Conservation (phyloP, 352 stramenopile genomes). For the Globisporangium canariense region DNA sequence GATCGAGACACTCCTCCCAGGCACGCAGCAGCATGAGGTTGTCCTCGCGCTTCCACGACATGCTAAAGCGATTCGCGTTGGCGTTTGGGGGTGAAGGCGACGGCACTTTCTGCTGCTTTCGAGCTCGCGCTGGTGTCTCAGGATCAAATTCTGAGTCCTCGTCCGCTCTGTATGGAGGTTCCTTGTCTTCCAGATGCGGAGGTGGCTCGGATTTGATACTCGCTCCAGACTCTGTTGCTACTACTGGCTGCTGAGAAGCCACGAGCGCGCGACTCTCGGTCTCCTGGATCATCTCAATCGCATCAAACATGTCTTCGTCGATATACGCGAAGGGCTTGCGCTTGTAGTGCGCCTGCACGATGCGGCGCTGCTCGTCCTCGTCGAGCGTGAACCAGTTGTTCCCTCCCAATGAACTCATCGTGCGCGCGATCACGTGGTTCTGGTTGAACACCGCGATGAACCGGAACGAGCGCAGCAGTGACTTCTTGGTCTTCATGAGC, state of each 20-base stretch:
- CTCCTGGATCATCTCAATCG: constrained; percentile 14
- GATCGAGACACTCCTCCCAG: constrained; percentile 11
- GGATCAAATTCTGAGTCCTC: background rate
- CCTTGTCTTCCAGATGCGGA: background rate
- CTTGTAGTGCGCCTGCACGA: constrained; percentile 17
- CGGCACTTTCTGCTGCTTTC: background rate
- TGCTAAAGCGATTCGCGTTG: constrained; percentile 1
- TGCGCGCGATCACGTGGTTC: constrained; percentile 15
- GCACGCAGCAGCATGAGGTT: constrained; percentile 9
- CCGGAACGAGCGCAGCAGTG: constrained; percentile 15
- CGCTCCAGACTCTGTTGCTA: background rate
- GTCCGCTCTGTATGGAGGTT: background rate
- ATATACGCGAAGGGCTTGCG: constrained; percentile 19
- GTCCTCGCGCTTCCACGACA: constrained; percentile 13
- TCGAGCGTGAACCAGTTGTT: constrained; percentile 12
- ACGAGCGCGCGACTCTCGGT: background rate
- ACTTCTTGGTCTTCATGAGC: constrained; percentile 15
- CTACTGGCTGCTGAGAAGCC: background rate
- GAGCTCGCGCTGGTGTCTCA: background rate
- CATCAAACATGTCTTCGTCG: constrained; percentile 18
- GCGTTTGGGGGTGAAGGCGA: background rate
- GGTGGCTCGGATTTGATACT: background rate
- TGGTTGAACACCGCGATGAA: constrained; percentile 19
- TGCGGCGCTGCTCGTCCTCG: constrained; percentile 9
- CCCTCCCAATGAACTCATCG: constrained; percentile 13